Percentiles rank a stretch among this genome's conserved stretches.
Conservation (phyloP, 192 early-diverging fungal genomes). For the Coemansia sp. region DNA sequence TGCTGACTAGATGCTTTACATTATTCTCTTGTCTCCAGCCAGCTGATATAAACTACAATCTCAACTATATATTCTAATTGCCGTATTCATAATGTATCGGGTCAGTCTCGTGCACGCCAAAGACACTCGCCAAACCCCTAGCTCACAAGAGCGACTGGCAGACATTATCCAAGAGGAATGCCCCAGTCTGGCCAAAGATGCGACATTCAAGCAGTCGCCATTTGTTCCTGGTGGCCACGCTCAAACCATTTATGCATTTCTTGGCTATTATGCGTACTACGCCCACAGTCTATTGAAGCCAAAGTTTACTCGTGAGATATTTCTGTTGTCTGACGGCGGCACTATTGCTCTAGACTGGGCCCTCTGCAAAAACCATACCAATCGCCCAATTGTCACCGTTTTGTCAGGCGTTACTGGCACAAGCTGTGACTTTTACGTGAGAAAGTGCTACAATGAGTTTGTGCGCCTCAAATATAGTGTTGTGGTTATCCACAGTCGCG, state of each 20-base stretch:
- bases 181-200: conserved; percentile 56
- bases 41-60: background rate
- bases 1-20: background rate
- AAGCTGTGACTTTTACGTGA: conserved; percentile 87
- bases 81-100: conserved; percentile 20
- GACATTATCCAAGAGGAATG: conserved; percentile 48
- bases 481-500: conserved; percentile 87
- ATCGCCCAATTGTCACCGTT: conserved; percentile 75
- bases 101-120: conserved; percentile 38
- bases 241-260: conserved; percentile 65
- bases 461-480: conserved; percentile 65
- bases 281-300: conserved; percentile 37
- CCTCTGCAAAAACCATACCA: conserved; percentile 54
- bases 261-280: conserved; percentile 54
- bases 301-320: conserved; percentile 54
- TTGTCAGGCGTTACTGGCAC: conserved; percentile 92
- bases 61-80: background rate
- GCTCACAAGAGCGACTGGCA: conserved; percentile 22
- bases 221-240: conserved; percentile 77
- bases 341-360: conserved; percentile 85
- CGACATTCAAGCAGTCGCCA: conserved; percentile 65
- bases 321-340: conserved; percentile 84
- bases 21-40: background rate
- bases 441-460: conserved; percentile 67
- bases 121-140: conserved; percentile 9